Conservation (phyloP, 164 flowering plant genomes). For the Paratinospora sagittata region DNA sequence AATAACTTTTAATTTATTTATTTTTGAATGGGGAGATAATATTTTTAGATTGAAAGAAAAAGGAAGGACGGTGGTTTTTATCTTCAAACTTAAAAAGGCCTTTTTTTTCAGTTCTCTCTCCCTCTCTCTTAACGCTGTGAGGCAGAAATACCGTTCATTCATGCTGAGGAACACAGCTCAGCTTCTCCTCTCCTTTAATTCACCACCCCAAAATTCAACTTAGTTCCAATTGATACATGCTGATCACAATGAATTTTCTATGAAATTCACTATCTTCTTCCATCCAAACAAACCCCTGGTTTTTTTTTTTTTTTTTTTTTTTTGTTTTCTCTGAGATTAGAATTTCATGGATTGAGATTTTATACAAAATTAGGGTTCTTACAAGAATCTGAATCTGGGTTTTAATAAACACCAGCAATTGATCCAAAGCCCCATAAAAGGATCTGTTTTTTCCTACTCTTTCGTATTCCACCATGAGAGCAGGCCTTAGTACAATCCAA, state of each 20-base stretch:
- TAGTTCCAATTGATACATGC: no score
- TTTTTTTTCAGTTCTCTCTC: neutral
- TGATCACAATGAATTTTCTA: no score
- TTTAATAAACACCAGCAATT: neutral
- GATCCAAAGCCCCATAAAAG: no score
- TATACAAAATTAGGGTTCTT: no score
- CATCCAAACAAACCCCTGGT: no score
- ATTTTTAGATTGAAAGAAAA: neutral
- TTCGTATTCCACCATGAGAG: slow-evolving; percentile 45
- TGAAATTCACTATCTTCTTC: no score
- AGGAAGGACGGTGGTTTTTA: slow-evolving; percentile 6
- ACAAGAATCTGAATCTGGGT: neutral
- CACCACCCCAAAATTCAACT: no score
- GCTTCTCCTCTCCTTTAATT: neutral
- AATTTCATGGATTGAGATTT: no score
- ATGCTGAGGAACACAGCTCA: neutral
- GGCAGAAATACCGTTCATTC: neutral
- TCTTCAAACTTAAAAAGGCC: neutral
- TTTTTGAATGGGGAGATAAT: no score
- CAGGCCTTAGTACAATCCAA: slow-evolving; percentile 73
- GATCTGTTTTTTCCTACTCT: neutral
- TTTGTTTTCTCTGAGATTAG: neutral
- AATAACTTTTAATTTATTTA: no score
- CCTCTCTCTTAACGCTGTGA: neutral
- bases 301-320: no score